Evolutionary conservation across 202 grass and related monocot species (phyloP).

Genomic region (Dendrocalamus latiflorus): DNA sequence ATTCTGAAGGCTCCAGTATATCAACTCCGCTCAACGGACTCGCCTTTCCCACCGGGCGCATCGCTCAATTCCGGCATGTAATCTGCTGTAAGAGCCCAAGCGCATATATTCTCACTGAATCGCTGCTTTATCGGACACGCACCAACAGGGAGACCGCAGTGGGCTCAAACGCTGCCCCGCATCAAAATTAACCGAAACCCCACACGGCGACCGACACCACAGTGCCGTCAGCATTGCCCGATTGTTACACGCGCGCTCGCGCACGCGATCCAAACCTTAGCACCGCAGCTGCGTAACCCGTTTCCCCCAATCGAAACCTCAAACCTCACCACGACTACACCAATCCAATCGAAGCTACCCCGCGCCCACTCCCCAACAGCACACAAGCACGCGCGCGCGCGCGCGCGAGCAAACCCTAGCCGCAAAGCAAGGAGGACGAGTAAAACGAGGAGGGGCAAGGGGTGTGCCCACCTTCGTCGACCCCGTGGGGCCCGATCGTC

Average conservation of each 20-base stretch:
- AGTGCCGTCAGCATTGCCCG: conserved; percentile 17
- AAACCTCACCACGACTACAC: neutral
- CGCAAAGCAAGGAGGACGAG: neutral
- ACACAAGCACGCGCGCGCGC: neutral
- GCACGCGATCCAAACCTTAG: neutral
- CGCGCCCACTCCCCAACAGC: neutral
- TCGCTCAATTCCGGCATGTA: too few relatives aligned
- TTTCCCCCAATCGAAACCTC: neutral
- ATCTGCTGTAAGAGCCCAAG: neutral
- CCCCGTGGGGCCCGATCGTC: conserved; percentile 35
- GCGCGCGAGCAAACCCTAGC: neutral
- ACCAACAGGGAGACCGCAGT: neutral
- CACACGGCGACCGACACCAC: conserved; percentile 10
- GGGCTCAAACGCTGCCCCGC: neutral
- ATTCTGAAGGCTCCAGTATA: neutral
- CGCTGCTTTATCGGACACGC: neutral
- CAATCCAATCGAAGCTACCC: conserved; percentile 9
- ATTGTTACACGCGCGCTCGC: neutral
- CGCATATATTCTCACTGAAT: neutral
- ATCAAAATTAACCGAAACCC: neutral
- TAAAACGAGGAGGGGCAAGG: neutral
- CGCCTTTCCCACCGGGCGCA: neutral
- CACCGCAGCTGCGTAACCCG: neutral
- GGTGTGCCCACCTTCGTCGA: conserved; percentile 53
- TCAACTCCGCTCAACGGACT: neutral